Percentiles rank a stretch among this genome's conserved stretches.
Conservation (phyloP, 75 land plant genomes). For the Cupressus sempervirens region DNA sequence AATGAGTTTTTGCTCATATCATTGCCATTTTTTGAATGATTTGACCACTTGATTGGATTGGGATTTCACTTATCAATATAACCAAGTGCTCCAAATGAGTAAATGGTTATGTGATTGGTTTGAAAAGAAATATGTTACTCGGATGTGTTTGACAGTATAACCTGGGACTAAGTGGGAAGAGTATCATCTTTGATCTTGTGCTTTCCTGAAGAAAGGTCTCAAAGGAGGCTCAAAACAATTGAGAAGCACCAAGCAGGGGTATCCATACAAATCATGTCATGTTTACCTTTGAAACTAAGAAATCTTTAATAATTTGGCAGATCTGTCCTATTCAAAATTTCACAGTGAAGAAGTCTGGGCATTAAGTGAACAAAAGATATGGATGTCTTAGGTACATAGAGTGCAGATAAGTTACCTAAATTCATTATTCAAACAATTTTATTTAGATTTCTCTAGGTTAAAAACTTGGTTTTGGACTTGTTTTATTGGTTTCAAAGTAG, state of each 20-base stretch:
- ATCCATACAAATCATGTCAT: too few species aligned
- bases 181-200: too few species aligned
- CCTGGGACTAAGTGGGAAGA: background rate
- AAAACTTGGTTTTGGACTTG: background rate
- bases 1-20: background rate
- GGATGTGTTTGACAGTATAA: background rate
- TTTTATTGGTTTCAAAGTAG: background rate
- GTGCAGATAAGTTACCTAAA: background rate
- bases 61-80: slow-evolving; percentile 3
- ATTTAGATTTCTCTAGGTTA: background rate
- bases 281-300: too few species aligned
- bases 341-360: background rate
- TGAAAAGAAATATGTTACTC: background rate
- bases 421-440: background rate
- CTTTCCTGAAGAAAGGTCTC: too few species aligned
- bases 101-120: background rate
- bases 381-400: background rate
- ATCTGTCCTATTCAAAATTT: background rate
- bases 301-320: background rate
- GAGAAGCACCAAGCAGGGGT: too few species aligned
- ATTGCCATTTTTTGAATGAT: background rate
- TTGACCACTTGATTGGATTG: background rate
- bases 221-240: too few species aligned
- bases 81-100: background rate
- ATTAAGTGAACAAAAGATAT: background rate